Conservation (phyloP, 352 stramenopile genomes). For the Globisporangium uncinulatum region DNA sequence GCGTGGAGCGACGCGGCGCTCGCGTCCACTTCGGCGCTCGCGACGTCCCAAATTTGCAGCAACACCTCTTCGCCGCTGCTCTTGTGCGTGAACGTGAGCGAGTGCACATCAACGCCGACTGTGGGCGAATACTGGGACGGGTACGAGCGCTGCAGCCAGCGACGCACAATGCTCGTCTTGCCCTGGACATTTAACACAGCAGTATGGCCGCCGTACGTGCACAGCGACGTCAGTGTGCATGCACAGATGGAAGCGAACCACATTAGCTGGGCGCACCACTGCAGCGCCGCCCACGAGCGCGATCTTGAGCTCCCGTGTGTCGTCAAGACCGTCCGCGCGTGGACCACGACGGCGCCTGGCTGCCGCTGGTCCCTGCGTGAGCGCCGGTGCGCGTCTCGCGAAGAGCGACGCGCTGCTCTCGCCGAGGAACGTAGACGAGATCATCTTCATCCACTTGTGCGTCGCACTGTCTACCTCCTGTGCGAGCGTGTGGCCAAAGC, state of each 20-base stretch:
- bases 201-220: too few species aligned
- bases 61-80: conserved; percentile 30
- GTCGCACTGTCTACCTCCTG: conserved; percentile 36
- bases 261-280: conserved; percentile 32
- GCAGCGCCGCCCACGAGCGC: conserved; percentile 69
- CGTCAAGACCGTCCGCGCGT: conserved; percentile 27
- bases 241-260: neutral
- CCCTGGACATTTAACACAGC: conserved; percentile 23
- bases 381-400: conserved; percentile 5
- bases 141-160: conserved; percentile 74
- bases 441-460: conserved; percentile 79
- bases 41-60: conserved; percentile 74
- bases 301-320: conserved; percentile 71
- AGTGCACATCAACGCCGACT: conserved; percentile 71
- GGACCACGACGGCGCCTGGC: conserved; percentile 15
- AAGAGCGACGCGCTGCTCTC: conserved; percentile 30
- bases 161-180: conserved; percentile 76
- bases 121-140: conserved; percentile 63
- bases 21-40: conserved; percentile 64
- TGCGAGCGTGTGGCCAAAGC: conserved; percentile 16
- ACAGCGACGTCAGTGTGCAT: neutral
- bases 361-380: conserved; percentile 1
- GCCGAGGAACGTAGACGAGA: conserved; percentile 74
- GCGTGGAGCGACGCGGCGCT: conserved; percentile 56
- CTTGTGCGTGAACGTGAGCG: conserved; percentile 36